Evolutionary conservation across 805 yeast species (phyloP), one percentile per base, ranked within the genome.

Genomic region (Candida wancherniae): DNA sequence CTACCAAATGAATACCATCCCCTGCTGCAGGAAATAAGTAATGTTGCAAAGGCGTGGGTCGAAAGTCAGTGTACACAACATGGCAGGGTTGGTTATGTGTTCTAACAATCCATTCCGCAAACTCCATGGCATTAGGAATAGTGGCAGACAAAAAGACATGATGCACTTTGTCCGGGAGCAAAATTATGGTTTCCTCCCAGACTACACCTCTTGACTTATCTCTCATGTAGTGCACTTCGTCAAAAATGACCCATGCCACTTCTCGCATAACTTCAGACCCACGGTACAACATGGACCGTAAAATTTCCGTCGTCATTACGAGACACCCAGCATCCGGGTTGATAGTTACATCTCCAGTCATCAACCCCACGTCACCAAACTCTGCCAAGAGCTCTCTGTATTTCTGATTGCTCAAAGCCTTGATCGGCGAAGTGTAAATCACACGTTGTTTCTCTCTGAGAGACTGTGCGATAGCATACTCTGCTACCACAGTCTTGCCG

Each of bases 291-390:
- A 92, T 92, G 36, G 94, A 81, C 52, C 99, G 68, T 50, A 92
- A 69, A 80, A 92, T 94, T 62, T 92, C 99, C 0, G 99, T 92
- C 13, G 99, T 92, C 99, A 92, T 92, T 29, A 92, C 97, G 44
- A 92, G 68, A 67, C 99, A 92, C 25, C 94, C 90, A 4, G 98
- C 99, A 48, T 90, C 97, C 4, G 97, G 97, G 50, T 92, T 92
- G 44, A 92, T 92, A 15, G 97, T 90, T 26, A 92, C 96, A 71
- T 92, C 99, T 58, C 99, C 99, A 9, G 99, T 92, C 94, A 92
- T 92, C 39, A 92, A 71, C 29, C 99, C 99, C 18, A 92, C 97
- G 56, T 92, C 97, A 14, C 92, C 90, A 66, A 92, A 85, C 50
- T 88, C 95, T 2, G 95, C 94, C 35, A 80, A 67, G 45, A 92